Percentiles rank a stretch among this genome's conserved stretches.
Conservation (phyloP, 768 basidiomycete species). For the Collybia nuda region DNA sequence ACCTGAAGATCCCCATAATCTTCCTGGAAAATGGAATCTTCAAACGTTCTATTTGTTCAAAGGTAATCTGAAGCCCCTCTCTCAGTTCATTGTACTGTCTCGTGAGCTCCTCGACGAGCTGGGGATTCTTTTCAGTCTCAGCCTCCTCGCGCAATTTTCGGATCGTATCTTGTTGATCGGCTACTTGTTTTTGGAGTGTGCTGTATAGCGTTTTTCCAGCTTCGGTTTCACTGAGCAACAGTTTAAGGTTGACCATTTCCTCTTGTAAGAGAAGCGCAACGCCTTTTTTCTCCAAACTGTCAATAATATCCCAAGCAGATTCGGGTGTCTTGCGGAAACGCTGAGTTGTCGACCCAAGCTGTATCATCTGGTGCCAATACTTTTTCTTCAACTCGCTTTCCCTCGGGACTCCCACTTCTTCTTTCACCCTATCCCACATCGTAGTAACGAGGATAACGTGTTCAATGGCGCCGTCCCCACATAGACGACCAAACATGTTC, state of each 20-base stretch:
- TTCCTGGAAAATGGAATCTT: conserved; percentile 20
- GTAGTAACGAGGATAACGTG: conserved; percentile 50
- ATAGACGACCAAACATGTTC: conserved; percentile 47
- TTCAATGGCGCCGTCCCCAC: conserved; percentile 40
- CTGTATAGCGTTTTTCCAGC: conserved; percentile 26
- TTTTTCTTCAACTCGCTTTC: conserved; percentile 13
- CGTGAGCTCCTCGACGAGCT: conserved; percentile 15
- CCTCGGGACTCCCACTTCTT: conserved; percentile 7
- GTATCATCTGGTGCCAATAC: conserved; percentile 16
- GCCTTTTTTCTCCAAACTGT: conserved; percentile 10
- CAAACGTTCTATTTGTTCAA: conserved; percentile 20
- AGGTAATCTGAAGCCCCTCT: conserved; percentile 18
- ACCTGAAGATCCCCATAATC: conserved; percentile 16
- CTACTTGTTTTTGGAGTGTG: conserved; percentile 21
- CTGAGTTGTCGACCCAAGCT: conserved; percentile 11
- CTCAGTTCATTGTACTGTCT: conserved; percentile 17
- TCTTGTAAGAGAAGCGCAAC: conserved; percentile 25
- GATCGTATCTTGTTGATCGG: conserved; percentile 20
- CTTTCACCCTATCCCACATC: conserved; percentile 41
- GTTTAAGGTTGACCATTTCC: conserved; percentile 27
- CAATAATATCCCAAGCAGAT: conserved; percentile 27
- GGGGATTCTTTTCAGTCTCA: conserved; percentile 4
- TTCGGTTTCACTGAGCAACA: conserved; percentile 25
- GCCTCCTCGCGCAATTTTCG: conserved; percentile 13
- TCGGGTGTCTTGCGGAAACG: conserved; percentile 13